Percentiles rank a stretch among this genome's conserved stretches.
These are phyloP conservation scores for Coemansia reversa DNA, from an alignment of 192 early-diverging fungal species.

Conservation along the genomic window DNA sequence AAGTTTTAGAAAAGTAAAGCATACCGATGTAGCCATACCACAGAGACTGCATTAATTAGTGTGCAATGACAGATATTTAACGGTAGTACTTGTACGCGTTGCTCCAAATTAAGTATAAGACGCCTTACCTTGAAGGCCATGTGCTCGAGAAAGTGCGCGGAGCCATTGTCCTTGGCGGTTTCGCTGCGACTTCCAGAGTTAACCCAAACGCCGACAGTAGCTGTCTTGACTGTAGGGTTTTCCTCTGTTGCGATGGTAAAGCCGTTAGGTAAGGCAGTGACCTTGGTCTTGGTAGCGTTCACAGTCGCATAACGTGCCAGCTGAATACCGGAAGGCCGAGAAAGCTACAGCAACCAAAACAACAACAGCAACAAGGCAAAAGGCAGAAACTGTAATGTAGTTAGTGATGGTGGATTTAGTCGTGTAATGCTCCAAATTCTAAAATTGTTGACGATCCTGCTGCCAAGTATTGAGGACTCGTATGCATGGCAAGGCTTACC, in stretches of 20 bases:
- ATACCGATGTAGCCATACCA: not conserved
- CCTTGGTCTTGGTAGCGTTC: constrained; percentile 56
- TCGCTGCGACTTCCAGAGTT: constrained; percentile 87
- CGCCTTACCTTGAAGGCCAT: constrained; percentile 87
- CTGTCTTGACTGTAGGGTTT: constrained; percentile 77
- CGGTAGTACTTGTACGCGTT: not conserved
- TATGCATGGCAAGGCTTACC: constrained; percentile 22
- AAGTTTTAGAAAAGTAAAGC: not conserved
- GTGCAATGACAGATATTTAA: not conserved
- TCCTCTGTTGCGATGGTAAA: constrained; percentile 82
- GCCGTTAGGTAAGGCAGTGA: constrained; percentile 73
- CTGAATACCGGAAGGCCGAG: constrained; percentile 41
- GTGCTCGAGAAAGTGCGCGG: constrained; percentile 98
- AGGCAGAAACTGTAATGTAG: not conserved
- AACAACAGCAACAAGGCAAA: not conserved
- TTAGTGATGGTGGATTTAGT: not conserved
- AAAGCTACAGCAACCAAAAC: constrained; percentile 26
- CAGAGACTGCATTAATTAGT: not conserved
- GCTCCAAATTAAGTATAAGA: not conserved
- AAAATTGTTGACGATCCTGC: constrained; percentile 2
- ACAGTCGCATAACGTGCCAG: constrained; percentile 52
- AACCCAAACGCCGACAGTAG: constrained; percentile 89
- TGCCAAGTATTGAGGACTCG: not conserved
- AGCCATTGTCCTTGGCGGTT: constrained; percentile 83
- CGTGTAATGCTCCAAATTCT: not conserved